Conservation (phyloP, 768 basidiomycete genomes). For the Calocybe cyanea region DNA sequence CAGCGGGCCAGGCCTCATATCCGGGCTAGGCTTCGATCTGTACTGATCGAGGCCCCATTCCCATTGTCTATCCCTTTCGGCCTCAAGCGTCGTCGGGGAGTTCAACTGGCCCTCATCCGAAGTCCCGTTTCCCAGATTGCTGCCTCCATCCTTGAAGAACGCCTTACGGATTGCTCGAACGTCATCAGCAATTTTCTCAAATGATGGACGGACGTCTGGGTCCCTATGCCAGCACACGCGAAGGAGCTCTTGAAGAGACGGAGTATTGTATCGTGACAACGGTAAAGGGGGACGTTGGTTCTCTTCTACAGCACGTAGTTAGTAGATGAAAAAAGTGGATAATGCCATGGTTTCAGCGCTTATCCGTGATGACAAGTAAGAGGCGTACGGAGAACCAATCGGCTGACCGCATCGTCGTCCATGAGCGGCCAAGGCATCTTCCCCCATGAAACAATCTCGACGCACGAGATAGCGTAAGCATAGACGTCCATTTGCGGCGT, state of each 20-base stretch:
- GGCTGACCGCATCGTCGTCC: constrained; percentile 48
- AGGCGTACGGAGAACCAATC: constrained; percentile 46
- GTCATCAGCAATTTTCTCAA: constrained; percentile 42
- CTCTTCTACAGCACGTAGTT: constrained; percentile 44
- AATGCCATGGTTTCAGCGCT: no score
- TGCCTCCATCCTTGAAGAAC: constrained; percentile 6
- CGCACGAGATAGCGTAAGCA: constrained; percentile 61
- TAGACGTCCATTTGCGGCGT: constrained; percentile 65
- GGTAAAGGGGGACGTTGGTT: constrained; percentile 51
- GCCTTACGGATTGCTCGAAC: constrained; percentile 42
- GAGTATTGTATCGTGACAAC: constrained; percentile 25
- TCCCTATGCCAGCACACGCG: constrained; percentile 53
- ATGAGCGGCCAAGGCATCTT: constrained; percentile 53
- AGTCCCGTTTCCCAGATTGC: constrained; percentile 14
- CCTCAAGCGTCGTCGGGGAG: constrained; percentile 12
- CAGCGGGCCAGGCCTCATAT: constrained; percentile 33
- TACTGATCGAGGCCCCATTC: constrained; percentile 13
- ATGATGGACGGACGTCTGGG: constrained; percentile 49
- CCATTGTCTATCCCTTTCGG: constrained; percentile 8
- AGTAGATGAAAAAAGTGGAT: no score
- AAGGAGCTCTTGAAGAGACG: constrained; percentile 41
- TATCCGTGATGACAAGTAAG: no score
- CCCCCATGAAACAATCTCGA: constrained; percentile 62
- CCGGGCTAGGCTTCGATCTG: constrained; percentile 30
- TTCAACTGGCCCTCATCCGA: neutral